These are phyloP conservation scores for Inonotus hispidus DNA, from an alignment of 1,284 basidiomycete genomes.

Conservation along the genomic window DNA sequence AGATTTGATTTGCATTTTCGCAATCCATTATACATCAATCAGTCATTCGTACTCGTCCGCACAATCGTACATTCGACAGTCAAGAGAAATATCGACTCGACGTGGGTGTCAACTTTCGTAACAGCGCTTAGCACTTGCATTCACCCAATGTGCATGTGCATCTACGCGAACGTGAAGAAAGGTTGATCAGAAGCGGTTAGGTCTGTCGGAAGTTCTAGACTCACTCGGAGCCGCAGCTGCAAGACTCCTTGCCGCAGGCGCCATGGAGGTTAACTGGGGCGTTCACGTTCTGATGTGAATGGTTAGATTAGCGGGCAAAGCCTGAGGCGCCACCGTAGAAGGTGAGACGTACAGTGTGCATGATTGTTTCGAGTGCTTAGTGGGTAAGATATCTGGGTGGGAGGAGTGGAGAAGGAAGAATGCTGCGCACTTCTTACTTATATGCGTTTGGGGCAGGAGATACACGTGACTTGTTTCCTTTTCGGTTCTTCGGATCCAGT, in stretches of 20 bases:
- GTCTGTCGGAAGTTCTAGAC: conserved; percentile 20
- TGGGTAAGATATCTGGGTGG: conserved; percentile 1
- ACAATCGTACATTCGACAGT: not conserved
- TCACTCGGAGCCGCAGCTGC: conserved; percentile 48
- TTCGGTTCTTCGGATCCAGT: not conserved
- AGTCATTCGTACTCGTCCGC: not conserved
- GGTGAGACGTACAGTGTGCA: conserved; percentile 15
- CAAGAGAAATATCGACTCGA: not conserved
- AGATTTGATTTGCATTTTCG: not conserved
- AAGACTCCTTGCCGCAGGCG: conserved; percentile 42
- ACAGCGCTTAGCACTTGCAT: conserved; percentile 48
- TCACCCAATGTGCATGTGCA: conserved; percentile 52
- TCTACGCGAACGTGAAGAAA: conserved; percentile 27
- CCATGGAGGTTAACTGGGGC: conserved; percentile 35
- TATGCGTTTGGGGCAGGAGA: conserved; percentile 5
- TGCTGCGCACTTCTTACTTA: not conserved
- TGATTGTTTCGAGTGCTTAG: not conserved
- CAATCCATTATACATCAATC: not conserved
- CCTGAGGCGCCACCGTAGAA: not conserved
- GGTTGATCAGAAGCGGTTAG: not conserved
- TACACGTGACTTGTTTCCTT: not conserved
- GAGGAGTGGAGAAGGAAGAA: not conserved
- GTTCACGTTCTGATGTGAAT: conserved; percentile 32
- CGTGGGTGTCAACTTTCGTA: not conserved
- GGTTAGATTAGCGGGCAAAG: not conserved